These are phyloP conservation scores for Fragilariopsis cylindrus DNA, from an alignment of 108 stramenopile species.

Conservation along the genomic window DNA sequence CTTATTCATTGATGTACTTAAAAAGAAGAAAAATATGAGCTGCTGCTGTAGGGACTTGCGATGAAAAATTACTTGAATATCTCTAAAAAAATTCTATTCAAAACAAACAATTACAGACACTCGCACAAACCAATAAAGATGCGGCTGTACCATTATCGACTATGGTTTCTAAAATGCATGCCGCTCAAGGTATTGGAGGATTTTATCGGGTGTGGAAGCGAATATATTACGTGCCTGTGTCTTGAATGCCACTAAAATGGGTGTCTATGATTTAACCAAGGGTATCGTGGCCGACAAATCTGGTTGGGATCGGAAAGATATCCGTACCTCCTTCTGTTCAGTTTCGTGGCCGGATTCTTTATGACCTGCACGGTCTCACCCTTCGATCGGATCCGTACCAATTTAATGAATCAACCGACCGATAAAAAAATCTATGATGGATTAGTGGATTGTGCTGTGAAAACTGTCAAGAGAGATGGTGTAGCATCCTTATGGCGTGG, in stretches of 20 bases:
- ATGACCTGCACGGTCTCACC: conserved; percentile 89
- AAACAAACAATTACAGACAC: conserved; percentile 35
- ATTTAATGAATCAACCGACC: conserved; percentile 88
- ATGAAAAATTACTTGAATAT: neutral
- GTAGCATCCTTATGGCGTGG: conserved; percentile 78
- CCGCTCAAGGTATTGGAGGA: conserved; percentile 84
- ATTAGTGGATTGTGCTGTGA: conserved; percentile 71
- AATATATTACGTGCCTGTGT: conserved; percentile 89
- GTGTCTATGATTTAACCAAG: conserved; percentile 86
- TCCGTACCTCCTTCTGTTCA: conserved; percentile 65
- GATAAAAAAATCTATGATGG: conserved; percentile 82
- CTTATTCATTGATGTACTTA: no score
- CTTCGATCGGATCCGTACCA: conserved; percentile 60
- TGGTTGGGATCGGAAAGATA: conserved; percentile 79
- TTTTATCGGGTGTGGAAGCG: conserved; percentile 91
- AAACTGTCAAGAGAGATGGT: conserved; percentile 76
- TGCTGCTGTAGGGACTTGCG: neutral
- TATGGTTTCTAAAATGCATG: conserved; percentile 69
- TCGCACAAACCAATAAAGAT: conserved; percentile 86
- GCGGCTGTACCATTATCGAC: conserved; percentile 48
- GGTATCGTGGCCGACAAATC: conserved; percentile 66
- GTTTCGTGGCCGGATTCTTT: conserved; percentile 88
- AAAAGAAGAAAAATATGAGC: no score
- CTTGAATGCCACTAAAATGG: conserved; percentile 95
- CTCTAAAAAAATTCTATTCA: neutral